Base-by-base conservation (phyloP, 306 rosid genomes). In the Vigna nakashimae region DNA sequence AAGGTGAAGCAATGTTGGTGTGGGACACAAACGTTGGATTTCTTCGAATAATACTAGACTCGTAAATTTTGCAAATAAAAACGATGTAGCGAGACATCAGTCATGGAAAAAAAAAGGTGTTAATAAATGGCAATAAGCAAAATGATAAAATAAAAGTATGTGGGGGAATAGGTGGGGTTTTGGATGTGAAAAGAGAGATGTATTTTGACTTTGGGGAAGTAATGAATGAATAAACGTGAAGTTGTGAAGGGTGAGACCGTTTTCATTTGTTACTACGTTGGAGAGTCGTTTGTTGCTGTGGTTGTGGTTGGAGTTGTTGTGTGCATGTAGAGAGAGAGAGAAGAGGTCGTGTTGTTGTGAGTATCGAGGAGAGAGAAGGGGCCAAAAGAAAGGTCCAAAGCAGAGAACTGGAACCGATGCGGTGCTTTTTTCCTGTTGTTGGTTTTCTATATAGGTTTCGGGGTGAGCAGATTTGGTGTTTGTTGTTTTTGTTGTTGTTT, bases 381-480 rank as follows among this genome's bases (percentile, higher is more conserved):
- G 92, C 92, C 99, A 95, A 95, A 60, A 83, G 90, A 88, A 92
- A 81, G 80, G 76, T 89, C 98, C 96, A 89, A 90, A 82, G 80
- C 78, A 77, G 78, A 84, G 68, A 82, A 88, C 98, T 71, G 84
- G 88, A 92, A 92, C 87, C 97, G 86, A 88, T 88, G 96, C 88
- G 42, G 51, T 57, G 58, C 83, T 55, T 73, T 78, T 86, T 79
- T 77, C 64, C 43, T 69, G 86, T 88, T 87, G 82, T 75, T 87
- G 79, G 77, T 83, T 85, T 78, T 76, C 59, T 69, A 76, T 86
- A 80, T 83, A 83, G 82, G 82, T 73, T 89, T 82, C 50, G 88
- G 90, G 86, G 55, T 68, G 64, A 77, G 78, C 79, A 73, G 86
- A 84, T 88, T 86, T 84, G 87, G 82, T 81, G 91, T 87, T 86